Percentiles rank a stretch among this genome's conserved stretches.
Conservation (phyloP, 768 basidiomycete genomes). For the Glaciozyma antarctica region DNA sequence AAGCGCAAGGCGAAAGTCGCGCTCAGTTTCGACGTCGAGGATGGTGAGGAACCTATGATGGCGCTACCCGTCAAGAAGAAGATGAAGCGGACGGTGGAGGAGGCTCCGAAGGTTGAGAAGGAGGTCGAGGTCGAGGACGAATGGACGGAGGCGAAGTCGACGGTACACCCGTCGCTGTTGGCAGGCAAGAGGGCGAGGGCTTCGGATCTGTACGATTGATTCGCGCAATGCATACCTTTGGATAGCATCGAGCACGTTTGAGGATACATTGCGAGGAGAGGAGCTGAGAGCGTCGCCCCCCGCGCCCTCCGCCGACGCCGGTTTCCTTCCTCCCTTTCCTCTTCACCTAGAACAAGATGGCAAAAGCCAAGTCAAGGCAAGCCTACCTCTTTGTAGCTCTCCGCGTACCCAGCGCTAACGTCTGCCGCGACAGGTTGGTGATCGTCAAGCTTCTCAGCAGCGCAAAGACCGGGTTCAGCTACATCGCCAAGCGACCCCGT, state of each 20-base stretch:
- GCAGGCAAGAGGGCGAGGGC: background rate
- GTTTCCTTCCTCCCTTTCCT: too few species aligned
- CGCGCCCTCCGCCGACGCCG: too few species aligned
- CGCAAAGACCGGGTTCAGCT: constrained; percentile 26
- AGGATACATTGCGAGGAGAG: too few species aligned
- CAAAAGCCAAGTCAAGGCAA: constrained; percentile 26
- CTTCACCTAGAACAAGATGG: constrained; percentile 9
- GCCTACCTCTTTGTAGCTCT: background rate
- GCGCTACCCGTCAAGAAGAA: background rate
- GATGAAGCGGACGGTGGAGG: constrained; percentile 33
- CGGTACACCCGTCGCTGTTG: background rate
- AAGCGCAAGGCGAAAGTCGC: constrained; percentile 48
- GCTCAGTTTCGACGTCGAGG: constrained; percentile 67
- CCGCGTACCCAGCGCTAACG: background rate
- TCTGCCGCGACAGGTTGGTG: constrained; percentile 2
- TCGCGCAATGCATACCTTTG: too few species aligned
- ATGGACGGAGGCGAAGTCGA: background rate
- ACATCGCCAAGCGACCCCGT: constrained; percentile 26
- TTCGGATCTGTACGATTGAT: constrained; percentile 4
- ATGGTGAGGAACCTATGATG: constrained; percentile 45
- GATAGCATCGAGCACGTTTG: too few species aligned
- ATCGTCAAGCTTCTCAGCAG: constrained; percentile 25
- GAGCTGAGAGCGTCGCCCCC: too few species aligned
- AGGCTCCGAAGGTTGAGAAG: background rate
- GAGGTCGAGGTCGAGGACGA: background rate